A percentile compares a stretch with the other conserved stretches of the same genome.
These are phyloP conservation scores for Samsoniella hepiali DNA, from an alignment of 2,329 filamentous ascomycete species.

Conservation along the genomic window DNA sequence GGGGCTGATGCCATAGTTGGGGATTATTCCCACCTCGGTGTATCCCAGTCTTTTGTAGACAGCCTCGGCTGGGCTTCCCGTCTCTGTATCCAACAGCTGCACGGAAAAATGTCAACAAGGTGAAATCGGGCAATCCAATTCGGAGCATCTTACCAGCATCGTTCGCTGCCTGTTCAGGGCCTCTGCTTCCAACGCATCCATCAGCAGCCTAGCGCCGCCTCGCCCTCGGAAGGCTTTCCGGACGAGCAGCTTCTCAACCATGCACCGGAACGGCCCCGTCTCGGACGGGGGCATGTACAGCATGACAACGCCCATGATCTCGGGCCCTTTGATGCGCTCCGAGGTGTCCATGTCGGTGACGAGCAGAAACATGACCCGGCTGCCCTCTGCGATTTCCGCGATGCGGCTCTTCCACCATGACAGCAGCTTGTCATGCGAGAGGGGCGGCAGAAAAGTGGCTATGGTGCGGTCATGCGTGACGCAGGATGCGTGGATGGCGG, in stretches of 20 bases:
- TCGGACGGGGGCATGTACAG: constrained; percentile 50
- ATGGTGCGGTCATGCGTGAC: constrained; percentile 56
- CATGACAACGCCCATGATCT: constrained; percentile 56
- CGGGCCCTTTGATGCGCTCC: constrained; percentile 38
- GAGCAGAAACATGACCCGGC: constrained; percentile 52
- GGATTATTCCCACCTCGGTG: constrained; percentile 51
- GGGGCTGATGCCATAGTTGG: constrained; percentile 50
- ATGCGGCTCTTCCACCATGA: constrained; percentile 55
- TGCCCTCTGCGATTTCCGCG: constrained; percentile 43
- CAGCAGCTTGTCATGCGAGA: constrained; percentile 54
- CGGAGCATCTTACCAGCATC: constrained; percentile 45
- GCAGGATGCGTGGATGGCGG: constrained; percentile 56
- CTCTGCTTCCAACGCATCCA: constrained; percentile 53
- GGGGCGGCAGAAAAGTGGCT: constrained; percentile 57
- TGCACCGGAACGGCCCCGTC: constrained; percentile 53
- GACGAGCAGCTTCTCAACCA: constrained; percentile 58
- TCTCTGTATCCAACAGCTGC: constrained; percentile 52
- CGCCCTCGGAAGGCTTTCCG: constrained; percentile 47
- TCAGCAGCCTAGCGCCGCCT: constrained; percentile 51
- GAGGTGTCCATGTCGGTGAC: constrained; percentile 36
- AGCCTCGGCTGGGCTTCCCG: constrained; percentile 49
- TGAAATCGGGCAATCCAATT: background rate
- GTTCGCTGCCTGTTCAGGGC: constrained; percentile 47
- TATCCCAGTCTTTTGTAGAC: constrained; percentile 58
- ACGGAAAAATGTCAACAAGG: background rate